A percentile compares a stretch with the other conserved stretches of the same genome.
These are phyloP conservation scores for Poa pratensis DNA, from an alignment of 176 grass and related monocot genomes.

Conservation along the genomic window DNA sequence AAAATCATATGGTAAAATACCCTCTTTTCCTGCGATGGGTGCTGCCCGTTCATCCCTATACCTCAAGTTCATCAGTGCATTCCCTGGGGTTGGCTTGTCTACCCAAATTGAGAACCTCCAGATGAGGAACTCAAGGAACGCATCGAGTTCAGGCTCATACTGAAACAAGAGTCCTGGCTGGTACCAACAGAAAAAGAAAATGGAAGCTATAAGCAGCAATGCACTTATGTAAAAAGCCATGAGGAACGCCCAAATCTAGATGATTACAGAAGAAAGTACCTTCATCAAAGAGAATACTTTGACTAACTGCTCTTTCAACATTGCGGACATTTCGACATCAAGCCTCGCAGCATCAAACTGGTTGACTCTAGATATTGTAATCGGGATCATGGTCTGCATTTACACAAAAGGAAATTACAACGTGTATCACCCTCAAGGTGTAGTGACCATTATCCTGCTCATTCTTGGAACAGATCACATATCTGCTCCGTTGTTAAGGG, in stretches of 20 bases:
- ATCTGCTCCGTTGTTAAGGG: background rate
- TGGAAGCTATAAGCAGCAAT: slow-evolving; percentile 16
- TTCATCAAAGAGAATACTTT: slow-evolving; percentile 98
- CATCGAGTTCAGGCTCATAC: slow-evolving; percentile 96
- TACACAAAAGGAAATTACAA: slow-evolving; percentile 16
- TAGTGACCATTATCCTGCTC: background rate
- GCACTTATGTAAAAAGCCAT: slow-evolving; percentile 9
- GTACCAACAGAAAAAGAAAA: slow-evolving; percentile 46
- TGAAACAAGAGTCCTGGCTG: slow-evolving; percentile 97
- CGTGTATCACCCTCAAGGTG: background rate
- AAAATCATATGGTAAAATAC: slow-evolving; percentile 39
- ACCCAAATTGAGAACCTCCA: slow-evolving; percentile 99
- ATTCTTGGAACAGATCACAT: background rate
- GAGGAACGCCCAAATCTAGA: background rate
- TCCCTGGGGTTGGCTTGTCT: slow-evolving; percentile 96
- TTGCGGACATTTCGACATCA: slow-evolving; percentile 94
- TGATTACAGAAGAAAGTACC: slow-evolving; percentile 55
- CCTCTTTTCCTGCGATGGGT: slow-evolving; percentile 71
- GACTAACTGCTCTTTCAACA: slow-evolving; percentile 96
- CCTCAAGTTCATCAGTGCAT: slow-evolving; percentile 93
- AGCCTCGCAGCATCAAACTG: slow-evolving; percentile 93
- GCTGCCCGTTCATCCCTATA: slow-evolving; percentile 83
- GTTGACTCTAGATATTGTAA: slow-evolving; percentile 91
- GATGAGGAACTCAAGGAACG: slow-evolving; percentile 95
- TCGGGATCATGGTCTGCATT: slow-evolving; percentile 64